These are phyloP conservation scores for Penstemon davidsonii DNA, from an alignment of 257 asterid genomes.

Conservation along the genomic window DNA sequence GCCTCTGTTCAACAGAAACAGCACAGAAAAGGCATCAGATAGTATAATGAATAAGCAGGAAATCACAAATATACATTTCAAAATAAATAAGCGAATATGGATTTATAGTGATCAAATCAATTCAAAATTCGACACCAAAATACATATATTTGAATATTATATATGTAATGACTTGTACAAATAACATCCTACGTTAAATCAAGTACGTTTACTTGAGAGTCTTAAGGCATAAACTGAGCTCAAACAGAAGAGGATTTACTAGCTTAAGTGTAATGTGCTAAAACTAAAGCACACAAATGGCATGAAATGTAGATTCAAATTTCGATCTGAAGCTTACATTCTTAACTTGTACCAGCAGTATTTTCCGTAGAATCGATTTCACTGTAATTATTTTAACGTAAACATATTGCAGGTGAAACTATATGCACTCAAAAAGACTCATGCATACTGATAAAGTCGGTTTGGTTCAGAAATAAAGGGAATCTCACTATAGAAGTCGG, in stretches of 20 bases:
- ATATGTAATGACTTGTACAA: too few species aligned
- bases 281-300: neutral
- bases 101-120: too few species aligned
- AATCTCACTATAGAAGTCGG: neutral
- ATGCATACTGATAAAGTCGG: neutral
- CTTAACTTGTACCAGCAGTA: neutral
- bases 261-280: neutral
- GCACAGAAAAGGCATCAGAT: slow-evolving; percentile 22
- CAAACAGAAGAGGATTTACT: neutral
- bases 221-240: neutral
- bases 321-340: neutral
- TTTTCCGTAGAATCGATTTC: neutral
- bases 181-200: too few species aligned
- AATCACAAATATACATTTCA: slow-evolving; percentile 1
- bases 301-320: neutral
- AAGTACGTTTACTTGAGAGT: neutral
- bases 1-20: slow-evolving; percentile 52
- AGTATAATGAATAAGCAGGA: slow-evolving; percentile 4
- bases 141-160: neutral
- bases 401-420: neutral
- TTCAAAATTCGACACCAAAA: neutral
- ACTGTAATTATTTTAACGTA: neutral
- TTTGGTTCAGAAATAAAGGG: neutral
- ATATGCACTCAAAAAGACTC: too few species aligned
- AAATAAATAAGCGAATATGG: neutral